Evolutionary conservation across 2,329 filamentous ascomycete genomes (phyloP).

Genomic region (Gnomoniopsis smithogilvyi): DNA sequence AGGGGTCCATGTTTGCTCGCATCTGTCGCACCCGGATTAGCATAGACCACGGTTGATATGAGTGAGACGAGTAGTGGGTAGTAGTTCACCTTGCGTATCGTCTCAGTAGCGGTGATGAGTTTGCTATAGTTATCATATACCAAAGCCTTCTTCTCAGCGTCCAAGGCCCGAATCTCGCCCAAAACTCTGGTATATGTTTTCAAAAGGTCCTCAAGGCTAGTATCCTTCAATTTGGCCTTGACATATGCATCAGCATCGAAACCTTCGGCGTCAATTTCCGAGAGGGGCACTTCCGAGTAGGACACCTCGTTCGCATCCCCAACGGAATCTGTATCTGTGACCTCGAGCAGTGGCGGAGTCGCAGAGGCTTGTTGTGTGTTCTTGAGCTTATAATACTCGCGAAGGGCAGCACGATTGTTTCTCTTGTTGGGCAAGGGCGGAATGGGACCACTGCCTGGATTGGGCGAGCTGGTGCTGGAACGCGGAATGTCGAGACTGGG

Average conservation of each 20-base stretch:
- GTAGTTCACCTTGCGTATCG: slow-evolving; percentile 68
- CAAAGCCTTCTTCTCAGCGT: slow-evolving; percentile 93
- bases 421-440: slow-evolving; percentile 35
- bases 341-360: slow-evolving; percentile 36
- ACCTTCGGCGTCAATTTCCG: slow-evolving; percentile 69
- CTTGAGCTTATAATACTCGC: slow-evolving; percentile 91
- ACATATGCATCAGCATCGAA: slow-evolving; percentile 76
- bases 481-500: slow-evolving; percentile 67
- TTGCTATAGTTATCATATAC: slow-evolving; percentile 99
- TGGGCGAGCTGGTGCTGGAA: slow-evolving; percentile 57
- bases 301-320: slow-evolving; percentile 26
- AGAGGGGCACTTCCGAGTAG: slow-evolving; percentile 56
- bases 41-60: background rate
- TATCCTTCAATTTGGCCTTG: slow-evolving; percentile 54
- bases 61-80: background rate
- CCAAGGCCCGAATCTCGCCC: slow-evolving; percentile 81
- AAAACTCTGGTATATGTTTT: slow-evolving; percentile 68
- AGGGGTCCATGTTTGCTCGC: slow-evolving; percentile 75
- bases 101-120: slow-evolving; percentile 93
- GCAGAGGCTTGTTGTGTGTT: slow-evolving; percentile 34
- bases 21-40: slow-evolving; percentile 45
- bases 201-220: slow-evolving; percentile 66
- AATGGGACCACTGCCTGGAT: slow-evolving; percentile 25
- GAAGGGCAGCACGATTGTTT: slow-evolving; percentile 79
- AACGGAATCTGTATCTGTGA: slow-evolving; percentile 34